A percentile compares a stretch with the other conserved stretches of the same genome.
Conservation (phyloP, 805 yeast species). For the Candida ficus region DNA sequence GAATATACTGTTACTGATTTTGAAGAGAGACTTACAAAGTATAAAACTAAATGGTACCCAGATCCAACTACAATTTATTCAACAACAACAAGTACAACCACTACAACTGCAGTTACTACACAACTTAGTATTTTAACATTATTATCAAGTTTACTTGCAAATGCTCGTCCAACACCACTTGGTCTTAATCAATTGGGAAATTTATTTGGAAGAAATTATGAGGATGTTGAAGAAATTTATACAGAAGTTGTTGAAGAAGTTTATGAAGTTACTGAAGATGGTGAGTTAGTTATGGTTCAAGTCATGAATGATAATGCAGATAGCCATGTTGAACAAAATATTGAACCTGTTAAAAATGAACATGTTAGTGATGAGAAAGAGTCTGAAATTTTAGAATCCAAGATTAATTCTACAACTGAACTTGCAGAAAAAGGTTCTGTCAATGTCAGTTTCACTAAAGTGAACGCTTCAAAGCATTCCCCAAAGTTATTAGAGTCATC, state of each 20-base stretch:
- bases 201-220: slow-evolving; percentile 3
- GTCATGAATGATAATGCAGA: no score
- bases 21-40: slow-evolving; percentile 18
- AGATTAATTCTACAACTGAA: no score
- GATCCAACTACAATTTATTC: slow-evolving; percentile 15
- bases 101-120: slow-evolving; percentile 4
- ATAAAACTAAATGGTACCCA: slow-evolving; percentile 22
- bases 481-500: neutral
- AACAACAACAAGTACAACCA: slow-evolving; percentile 7
- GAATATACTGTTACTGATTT: slow-evolving; percentile 21
- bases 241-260: slow-evolving; percentile 5
- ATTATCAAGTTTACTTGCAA: neutral
- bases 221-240: neutral
- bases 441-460: no score
- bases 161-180: slow-evolving; percentile 13
- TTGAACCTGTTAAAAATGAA: no score
- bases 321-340: no score
- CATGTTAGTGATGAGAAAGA: neutral
- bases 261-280: slow-evolving; percentile 2
- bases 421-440: neutral
- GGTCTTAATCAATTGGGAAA: slow-evolving; percentile 1
- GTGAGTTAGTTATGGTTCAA: neutral
- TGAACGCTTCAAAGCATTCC: neutral
- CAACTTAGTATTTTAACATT: neutral
- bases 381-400: no score